Base-by-base conservation (phyloP, 768 basidiomycete species). In the Epithele typhae region DNA sequence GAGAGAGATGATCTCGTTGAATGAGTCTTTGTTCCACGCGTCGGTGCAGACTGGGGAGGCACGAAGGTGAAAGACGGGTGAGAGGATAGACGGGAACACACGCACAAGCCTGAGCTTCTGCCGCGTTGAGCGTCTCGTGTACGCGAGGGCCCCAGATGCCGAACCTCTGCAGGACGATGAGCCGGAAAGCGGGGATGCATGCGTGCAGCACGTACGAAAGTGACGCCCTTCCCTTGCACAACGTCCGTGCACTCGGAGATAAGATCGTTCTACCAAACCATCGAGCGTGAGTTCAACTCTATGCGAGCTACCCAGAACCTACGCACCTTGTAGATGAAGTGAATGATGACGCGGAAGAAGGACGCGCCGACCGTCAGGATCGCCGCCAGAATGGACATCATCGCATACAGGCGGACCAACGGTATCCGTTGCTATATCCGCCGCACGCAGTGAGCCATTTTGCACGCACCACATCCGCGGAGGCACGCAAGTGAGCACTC, bases 291-390 rank as follows among this genome's bases (percentile, higher is more conserved):
- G 7, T 2, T 37, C 27, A 30, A 14, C 21, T 9, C 24, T 40
- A 9, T 5, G 18, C 6, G 14, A 12, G 11, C 30, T n/a, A 32
- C 15, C 5, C 12, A 14, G 32, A 30, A 32, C 15, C 32, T 0
- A 57, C 66, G 19, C 34, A 78, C 86, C 77, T 87, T 89, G 68
- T 73, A 72, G 0, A 69, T 70, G 53, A 87, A 89, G 57, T 91
- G 87, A 1, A 78, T 68, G 7, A 90, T 62, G 8, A 79, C 66
- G 23, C 78, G 72, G 51, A 82, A 56, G 33, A 89, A 52, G 6
- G 75, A 78, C 3, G 76, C 64, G 0, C 65, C 84, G 5, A 75
- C 54, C 19, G 82, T 65, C 2, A 82, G 57, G 38, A 83, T 59
- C 17, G 76, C 60, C 5, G 72, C 73, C 3, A 76, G 49, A 0